Base-by-base conservation (phyloP, 2,329 filamentous ascomycete genomes). In the Aphanocladium album region DNA sequence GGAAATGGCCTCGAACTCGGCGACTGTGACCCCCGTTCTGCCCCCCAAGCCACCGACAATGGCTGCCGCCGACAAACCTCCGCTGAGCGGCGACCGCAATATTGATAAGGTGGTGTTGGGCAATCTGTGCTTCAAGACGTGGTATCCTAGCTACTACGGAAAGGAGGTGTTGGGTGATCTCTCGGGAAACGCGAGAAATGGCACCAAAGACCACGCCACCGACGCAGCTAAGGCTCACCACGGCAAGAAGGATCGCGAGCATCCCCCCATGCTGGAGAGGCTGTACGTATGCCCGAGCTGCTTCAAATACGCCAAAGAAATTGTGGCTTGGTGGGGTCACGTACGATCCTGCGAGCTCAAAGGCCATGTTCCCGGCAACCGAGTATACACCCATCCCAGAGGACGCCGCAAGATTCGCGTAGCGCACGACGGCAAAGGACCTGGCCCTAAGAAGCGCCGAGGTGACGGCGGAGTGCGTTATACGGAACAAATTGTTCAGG, bases 201-300 rank as follows among this genome's bases (percentile, higher is more conserved):
- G 65, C 2, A 68, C 62, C 64, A 69, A 70, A 27, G 72, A 74
- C 12, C 30, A 63, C 37, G 37, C 57, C 21, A 56, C 62, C 3
- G 58, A 51, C 23, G 19, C 61, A 8, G 67, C 66, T 27, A 72
- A 71, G 61, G 65, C 63, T 6, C 33, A 35, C 11, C 66, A 64
- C 37, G 70, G 70, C 6, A 72, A 73, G 56, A 72, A 67, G 61
- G 73, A 73, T 19, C 73, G 72, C 17, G 73, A 77, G 62, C 59
- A 70, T 43, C 61, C 70, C 16, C 76, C 77, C 1, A 77, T 85
- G 67, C 81, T 91, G 17, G 85, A 88, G 64, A 77, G 87, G 60
- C 78, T 98, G 8, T 96, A 93, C 68, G 89, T 98, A 37, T 99
- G 95, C 71, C 89, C 90, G 37, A 89, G 86, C 80, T 99, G 95